phyloP scores from a whole-genome alignment of 2,329 filamentous ascomycete species.

The Orbilia oligospora region DNA sequence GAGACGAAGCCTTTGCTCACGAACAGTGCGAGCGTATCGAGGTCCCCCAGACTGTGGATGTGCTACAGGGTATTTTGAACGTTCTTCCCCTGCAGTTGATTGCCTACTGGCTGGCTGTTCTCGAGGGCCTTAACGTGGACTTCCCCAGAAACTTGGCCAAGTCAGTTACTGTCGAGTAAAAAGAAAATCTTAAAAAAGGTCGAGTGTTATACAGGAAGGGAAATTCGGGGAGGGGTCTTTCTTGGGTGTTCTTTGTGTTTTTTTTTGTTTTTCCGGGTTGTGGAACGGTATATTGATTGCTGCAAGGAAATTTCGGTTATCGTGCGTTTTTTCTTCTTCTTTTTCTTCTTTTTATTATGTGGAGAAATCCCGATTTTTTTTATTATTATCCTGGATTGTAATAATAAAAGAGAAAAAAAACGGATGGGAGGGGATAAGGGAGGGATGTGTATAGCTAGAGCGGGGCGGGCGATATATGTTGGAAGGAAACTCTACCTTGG shows the following conservation, averaged over 20 bases:
- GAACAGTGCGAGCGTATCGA: conserved; percentile 96
- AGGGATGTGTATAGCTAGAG: conserved; percentile 15
- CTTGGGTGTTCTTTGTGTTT: conserved; percentile 7
- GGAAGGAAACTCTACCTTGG: no score
- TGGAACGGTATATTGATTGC: conserved; percentile 28
- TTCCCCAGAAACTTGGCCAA: conserved; percentile 99
- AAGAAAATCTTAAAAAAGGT: background rate
- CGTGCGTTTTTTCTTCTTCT: background rate
- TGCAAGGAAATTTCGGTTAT: conserved; percentile 11
- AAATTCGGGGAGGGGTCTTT: background rate
- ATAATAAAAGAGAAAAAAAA: conserved; percentile 11
- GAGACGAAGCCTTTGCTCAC: conserved; percentile 88
- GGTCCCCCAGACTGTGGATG: conserved; percentile 94
- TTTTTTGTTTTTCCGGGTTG: conserved; percentile 8
- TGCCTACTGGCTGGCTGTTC: conserved; percentile 98
- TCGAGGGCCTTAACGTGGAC: conserved; percentile 95
- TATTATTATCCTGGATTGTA: conserved; percentile 23
- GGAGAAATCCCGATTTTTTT: conserved; percentile 1
- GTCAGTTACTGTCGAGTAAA: conserved; percentile 97
- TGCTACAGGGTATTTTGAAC: conserved; percentile 95
- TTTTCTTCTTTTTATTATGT: conserved; percentile 2
- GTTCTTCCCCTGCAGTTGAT: conserved; percentile 98
- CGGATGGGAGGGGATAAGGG: background rate
- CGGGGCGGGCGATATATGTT: conserved; percentile 1
- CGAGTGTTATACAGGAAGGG: background rate